Percentiles rank a stretch among this genome's conserved stretches.
These are phyloP conservation scores for Delphinella strobiligena DNA, from an alignment of 2,329 filamentous ascomycete species.

Conservation along the genomic window DNA sequence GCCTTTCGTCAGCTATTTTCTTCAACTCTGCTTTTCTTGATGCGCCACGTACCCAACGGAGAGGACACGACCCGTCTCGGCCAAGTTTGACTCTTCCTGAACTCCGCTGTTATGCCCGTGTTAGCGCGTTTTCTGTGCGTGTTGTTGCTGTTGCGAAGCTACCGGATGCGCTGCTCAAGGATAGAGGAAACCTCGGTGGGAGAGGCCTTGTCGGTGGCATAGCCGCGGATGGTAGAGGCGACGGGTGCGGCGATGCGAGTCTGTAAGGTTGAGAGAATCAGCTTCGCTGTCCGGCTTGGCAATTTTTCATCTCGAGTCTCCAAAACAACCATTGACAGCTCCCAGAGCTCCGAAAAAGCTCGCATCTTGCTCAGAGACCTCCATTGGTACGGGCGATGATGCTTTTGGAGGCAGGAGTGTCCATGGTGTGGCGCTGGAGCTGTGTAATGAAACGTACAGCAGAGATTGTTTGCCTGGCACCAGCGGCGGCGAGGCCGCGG, in stretches of 20 bases:
- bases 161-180: constrained; percentile 97
- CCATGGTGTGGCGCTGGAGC: constrained; percentile 28
- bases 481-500: constrained; percentile 87
- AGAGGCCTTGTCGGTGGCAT: constrained; percentile 82
- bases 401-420: constrained; percentile 29
- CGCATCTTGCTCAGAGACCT: constrained; percentile 5
- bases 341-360: constrained; percentile 20
- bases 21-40: constrained; percentile 5
- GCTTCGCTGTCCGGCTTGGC: constrained; percentile 21
- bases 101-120: too few species aligned
- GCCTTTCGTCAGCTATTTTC: constrained; percentile 21
- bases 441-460: constrained; percentile 59
- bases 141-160: too few species aligned
- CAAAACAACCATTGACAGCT: constrained; percentile 11
- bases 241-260: constrained; percentile 74
- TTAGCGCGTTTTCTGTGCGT: too few species aligned
- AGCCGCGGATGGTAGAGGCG: constrained; percentile 69
- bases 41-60: constrained; percentile 82
- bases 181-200: constrained; percentile 99
- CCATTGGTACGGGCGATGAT: constrained; percentile 20
- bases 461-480: constrained; percentile 81
- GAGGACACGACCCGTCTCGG: constrained; percentile 97
- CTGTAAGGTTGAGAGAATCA: constrained; percentile 48
- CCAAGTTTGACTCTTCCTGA: constrained; percentile 88
- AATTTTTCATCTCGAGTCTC: constrained; percentile 2